A percentile compares a stretch with the other conserved stretches of the same genome.
phyloP scores from a whole-genome alignment of 2,329 filamentous ascomycete species.

The Diaporthe sp. region DNA sequence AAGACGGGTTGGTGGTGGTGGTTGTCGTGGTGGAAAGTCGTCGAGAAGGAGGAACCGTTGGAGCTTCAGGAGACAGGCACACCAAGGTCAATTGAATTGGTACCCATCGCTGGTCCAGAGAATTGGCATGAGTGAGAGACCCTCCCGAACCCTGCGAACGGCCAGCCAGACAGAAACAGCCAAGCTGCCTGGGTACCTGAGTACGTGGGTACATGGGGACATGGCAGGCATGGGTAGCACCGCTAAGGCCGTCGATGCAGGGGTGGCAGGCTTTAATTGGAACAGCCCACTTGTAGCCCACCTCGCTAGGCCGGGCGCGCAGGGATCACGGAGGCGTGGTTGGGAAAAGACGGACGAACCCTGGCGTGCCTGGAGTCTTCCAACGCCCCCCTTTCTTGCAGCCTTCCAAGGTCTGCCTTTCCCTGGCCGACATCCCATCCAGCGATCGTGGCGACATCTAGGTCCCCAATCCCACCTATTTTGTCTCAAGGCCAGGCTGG shows the following conservation, averaged over 20 bases:
- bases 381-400: conserved; percentile 18
- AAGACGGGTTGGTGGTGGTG: conserved; percentile 19
- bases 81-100: conserved; percentile 28
- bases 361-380: conserved; percentile 17
- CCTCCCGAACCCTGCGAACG: conserved; percentile 22
- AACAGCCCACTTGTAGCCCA: conserved; percentile 30
- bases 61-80: conserved; percentile 26
- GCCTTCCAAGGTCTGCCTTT: conserved; percentile 4
- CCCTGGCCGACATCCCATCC: neutral
- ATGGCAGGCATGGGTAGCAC: conserved; percentile 5
- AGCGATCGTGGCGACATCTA: neutral
- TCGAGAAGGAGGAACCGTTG: conserved; percentile 15
- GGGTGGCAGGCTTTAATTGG: conserved; percentile 39
- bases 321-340: conserved; percentile 22
- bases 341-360: conserved; percentile 24
- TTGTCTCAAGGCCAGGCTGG: neutral
- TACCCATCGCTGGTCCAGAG: conserved; percentile 23
- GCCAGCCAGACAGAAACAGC: conserved; percentile 21
- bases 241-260: conserved; percentile 30
- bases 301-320: conserved; percentile 15
- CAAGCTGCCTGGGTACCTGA: conserved; percentile 1
- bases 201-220: conserved; percentile 1
- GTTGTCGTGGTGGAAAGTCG: conserved; percentile 19
- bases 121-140: conserved; percentile 30
- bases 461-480: neutral